Evolutionary conservation across 169 alveolate species (phyloP).

Genomic region (Cryptosporidium muris): DNA sequence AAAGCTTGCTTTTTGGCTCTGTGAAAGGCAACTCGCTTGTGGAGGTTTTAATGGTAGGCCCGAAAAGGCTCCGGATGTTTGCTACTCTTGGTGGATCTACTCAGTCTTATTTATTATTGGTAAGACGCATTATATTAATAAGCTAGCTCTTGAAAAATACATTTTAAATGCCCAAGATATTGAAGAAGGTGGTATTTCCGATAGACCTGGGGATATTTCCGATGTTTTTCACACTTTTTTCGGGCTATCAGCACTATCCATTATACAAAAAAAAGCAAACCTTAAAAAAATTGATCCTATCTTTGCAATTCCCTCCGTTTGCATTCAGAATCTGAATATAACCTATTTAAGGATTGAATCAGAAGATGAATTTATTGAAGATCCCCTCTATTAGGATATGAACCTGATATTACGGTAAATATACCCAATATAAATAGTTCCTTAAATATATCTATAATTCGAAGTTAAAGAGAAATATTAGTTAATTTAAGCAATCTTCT

Average conservation of each 20-base stretch:
- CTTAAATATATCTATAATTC: too few relatives aligned
- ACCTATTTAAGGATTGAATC: neutral
- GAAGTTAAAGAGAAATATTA: too few relatives aligned
- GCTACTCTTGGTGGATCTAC: constrained; percentile 97
- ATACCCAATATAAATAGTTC: too few relatives aligned
- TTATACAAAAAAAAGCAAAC: constrained; percentile 74
- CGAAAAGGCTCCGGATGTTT: constrained; percentile 95
- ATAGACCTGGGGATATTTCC: constrained; percentile 92
- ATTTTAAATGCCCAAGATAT: constrained; percentile 85
- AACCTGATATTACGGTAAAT: too few relatives aligned
- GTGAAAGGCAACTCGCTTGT: constrained; percentile 89
- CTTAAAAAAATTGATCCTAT: constrained; percentile 27
- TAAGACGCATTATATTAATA: constrained; percentile 78
- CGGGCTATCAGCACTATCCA: constrained; percentile 92
- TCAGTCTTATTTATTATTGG: constrained; percentile 86
- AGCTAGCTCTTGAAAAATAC: constrained; percentile 83
- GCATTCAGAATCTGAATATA: neutral
- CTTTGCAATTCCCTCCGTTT: constrained; percentile 23
- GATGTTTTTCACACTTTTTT: constrained; percentile 96
- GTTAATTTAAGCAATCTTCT: too few relatives aligned
- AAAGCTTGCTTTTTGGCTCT: constrained; percentile 84
- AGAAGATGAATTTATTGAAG: too few relatives aligned
- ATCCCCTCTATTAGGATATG: too few relatives aligned
- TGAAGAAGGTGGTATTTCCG: constrained; percentile 93
- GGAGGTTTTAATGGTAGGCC: constrained; percentile 98